Evolutionary conservation across 495 filamentous ascomycete species (phyloP), one percentile per base, ranked within the genome.

Genomic region (Lichenothelia convexa): DNA sequence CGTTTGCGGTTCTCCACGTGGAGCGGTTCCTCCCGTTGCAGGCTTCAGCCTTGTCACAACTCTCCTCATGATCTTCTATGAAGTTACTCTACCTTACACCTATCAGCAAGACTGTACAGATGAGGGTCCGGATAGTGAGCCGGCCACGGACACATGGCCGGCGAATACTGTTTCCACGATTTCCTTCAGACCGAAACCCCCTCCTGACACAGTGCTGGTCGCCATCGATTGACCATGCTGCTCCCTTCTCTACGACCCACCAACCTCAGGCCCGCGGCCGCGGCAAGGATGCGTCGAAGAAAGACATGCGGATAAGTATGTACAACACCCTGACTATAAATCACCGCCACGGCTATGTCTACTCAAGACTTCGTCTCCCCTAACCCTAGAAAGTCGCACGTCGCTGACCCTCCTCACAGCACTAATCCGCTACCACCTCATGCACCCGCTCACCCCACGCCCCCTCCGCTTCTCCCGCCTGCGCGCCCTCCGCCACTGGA

Each of bases 401-500:
- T 3, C 4, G 5, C 13, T n/a, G 3, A n/a, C 18, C 16, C 22
- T 15, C 26, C 18, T 22, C 18, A 8, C 37, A 76, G 73, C 64
- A 17, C 39, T 68, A 15, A 78, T 79, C 51, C 68, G 70, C 48
- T 78, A 78, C 58, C 67, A 71, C 57, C 70, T 78, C 40, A 42
- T 56, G 37, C 74, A 80, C 54, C 68, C 71, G 23, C 54, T 64
- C 31, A 75, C 69, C 18, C 81, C 81, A 0, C 73, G 80, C 2
- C 84, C 86, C 2, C 69, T 94, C 44, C 72, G 80, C 42, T 78
- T 93, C 67, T 80, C 72, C 18, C 82, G 86, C 44, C 79, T 78
- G 61, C 78, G 89, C 37, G 69, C 71, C 61, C 76, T 95, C 45
- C 80, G 89, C 18, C 89, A 99, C 64, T 99, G 91, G 89, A 93